A percentile compares a stretch with the other conserved stretches of the same genome.
These are phyloP conservation scores for Candida neerlandica DNA, from an alignment of 1,139 yeast species.

Conservation along the genomic window DNA sequence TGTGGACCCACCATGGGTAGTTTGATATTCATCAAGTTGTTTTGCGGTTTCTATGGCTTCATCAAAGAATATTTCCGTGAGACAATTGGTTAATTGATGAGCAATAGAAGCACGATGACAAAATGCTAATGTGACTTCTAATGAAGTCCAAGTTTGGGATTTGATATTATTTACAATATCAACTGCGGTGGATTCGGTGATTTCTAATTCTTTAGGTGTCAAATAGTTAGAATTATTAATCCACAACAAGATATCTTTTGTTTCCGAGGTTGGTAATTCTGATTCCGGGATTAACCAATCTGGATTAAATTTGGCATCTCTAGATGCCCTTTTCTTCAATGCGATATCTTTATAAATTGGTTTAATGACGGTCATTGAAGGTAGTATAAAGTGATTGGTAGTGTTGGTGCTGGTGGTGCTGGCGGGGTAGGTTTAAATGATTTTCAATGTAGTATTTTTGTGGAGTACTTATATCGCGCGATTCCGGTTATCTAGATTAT, in stretches of 20 bases:
- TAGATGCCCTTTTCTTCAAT: conserved; percentile 31
- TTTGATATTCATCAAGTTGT: conserved; percentile 40
- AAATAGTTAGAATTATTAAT: conserved; percentile 32
- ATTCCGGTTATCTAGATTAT: no score
- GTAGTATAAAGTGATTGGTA: neutral
- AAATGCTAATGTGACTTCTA: conserved; percentile 52
- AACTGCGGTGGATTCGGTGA: conserved; percentile 48
- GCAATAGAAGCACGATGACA: conserved; percentile 51
- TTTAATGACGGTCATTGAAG: conserved; percentile 11
- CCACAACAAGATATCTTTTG: conserved; percentile 33
- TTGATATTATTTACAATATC: conserved; percentile 39
- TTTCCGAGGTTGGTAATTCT: conserved; percentile 28
- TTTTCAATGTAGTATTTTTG: no score
- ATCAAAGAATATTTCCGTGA: conserved; percentile 33
- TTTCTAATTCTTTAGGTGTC: conserved; percentile 43
- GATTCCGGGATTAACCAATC: conserved; percentile 44
- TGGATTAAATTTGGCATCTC: conserved; percentile 37
- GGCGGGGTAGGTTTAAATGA: no score
- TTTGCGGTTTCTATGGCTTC: conserved; percentile 39
- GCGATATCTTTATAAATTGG: conserved; percentile 34
- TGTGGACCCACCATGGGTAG: conserved; percentile 51
- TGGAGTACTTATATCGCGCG: no score
- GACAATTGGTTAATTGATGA: conserved; percentile 39
- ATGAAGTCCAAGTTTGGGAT: conserved; percentile 36
- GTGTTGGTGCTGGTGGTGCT: neutral